Base-by-base conservation (phyloP, 1,139 yeast species). In the Yamadazyma sp. region DNA sequence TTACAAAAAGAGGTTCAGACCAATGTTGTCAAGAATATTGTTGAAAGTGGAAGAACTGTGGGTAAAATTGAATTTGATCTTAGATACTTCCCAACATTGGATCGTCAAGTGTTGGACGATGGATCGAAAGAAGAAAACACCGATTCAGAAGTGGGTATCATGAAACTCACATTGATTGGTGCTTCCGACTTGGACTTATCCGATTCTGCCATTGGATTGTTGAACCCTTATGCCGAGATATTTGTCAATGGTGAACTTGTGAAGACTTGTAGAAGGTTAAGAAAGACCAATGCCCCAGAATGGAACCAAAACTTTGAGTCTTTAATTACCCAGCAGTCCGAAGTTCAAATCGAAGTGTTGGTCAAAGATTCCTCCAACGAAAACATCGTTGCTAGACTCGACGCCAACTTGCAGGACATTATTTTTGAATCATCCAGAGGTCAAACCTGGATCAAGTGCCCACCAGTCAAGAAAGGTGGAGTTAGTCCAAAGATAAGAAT, bases 201-300 rank as follows among this genome's bases (percentile, higher is more conserved):
- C 3, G 60, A 70, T 35, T 78, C 94, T 1, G 67, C 82, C 43
- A 71, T 84, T 45, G 96, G 95, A 34, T 73, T 72, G 39, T 64
- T 85, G 55, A 81, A 83, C 51, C 86, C 92, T 20, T 80, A 74
- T 55, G 88, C 88, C 9, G 86, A 82, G 50, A 61, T 85, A 17
- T 79, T 62, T 50, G 59, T 82, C 39, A 78, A 82, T 53, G 74
- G 72, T 32, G 73, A 79, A 45, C 62, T 77, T 40, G 70, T 73
- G 11, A 75, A 75, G 51, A 62, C 62, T 5, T 76, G 80, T 44
- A 80, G 92, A 68, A 73, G 73, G 28, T 67, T 83, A 54, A 80
- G 79, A 53, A 76, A 78, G 53, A 73, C 80, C 13, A 84, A 83
- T 52, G 86, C 80, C 50, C 94, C 94, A 13, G 64, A 80, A 12